phyloP scores from a whole-genome alignment of 2,329 filamentous ascomycete species.

The Fusarium albosuccineum region DNA sequence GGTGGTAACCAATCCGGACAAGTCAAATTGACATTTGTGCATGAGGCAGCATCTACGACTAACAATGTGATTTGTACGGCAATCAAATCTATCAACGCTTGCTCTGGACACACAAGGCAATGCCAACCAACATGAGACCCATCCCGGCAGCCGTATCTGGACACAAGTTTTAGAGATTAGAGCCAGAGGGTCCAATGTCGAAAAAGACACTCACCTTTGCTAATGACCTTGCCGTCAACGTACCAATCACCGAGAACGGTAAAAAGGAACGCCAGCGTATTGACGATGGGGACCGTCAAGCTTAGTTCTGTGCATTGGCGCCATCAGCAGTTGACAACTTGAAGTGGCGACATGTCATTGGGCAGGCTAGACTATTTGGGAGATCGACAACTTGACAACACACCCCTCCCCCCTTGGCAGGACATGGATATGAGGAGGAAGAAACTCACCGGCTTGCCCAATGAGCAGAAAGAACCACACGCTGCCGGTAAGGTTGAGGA shows the following conservation, averaged over 20 bases:
- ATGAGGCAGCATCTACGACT: slow-evolving; percentile 14
- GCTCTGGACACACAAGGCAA: slow-evolving; percentile 84
- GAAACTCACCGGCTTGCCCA: slow-evolving; percentile 82
- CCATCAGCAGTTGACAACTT: slow-evolving; percentile 28
- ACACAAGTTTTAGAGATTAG: neutral
- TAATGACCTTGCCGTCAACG: slow-evolving; percentile 92
- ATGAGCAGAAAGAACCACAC: slow-evolving; percentile 98
- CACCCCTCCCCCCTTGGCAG: slow-evolving; percentile 10
- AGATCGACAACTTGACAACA: slow-evolving; percentile 28
- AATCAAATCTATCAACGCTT: slow-evolving; percentile 55
- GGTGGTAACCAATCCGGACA: slow-evolving; percentile 41
- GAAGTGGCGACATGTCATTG: slow-evolving; percentile 31
- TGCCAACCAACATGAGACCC: slow-evolving; percentile 81
- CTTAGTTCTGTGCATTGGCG: slow-evolving; percentile 76
- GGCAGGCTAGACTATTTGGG: slow-evolving; percentile 15
- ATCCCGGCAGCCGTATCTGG: slow-evolving; percentile 87
- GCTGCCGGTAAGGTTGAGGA: slow-evolving; percentile 91
- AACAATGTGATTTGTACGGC: slow-evolving; percentile 7
- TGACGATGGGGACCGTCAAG: slow-evolving; percentile 93
- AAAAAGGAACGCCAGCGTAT: slow-evolving; percentile 95
- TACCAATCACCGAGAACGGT: slow-evolving; percentile 96
- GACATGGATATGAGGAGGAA: slow-evolving; percentile 12
- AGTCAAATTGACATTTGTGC: slow-evolving; percentile 18
- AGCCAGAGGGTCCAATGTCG: neutral
- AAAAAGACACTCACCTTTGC: slow-evolving; percentile 70